Evolutionary conservation across 1,139 yeast species (phyloP), one percentile per base, ranked within the genome.

Genomic region (Pichia sp.): DNA sequence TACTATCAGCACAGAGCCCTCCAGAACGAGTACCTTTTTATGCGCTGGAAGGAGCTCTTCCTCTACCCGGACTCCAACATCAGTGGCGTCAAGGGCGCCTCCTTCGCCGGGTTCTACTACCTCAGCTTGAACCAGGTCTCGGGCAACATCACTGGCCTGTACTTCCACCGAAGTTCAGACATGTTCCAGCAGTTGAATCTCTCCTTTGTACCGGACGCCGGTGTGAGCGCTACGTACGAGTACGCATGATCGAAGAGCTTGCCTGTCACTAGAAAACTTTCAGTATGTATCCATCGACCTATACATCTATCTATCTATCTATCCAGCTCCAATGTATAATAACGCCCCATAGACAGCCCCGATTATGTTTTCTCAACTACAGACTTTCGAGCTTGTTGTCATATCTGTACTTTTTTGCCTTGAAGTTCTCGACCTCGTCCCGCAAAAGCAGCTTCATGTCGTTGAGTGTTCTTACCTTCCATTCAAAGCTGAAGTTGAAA

Each of bases 1-100:
- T 61, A 67, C 6, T 75, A 75, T 58, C 61, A 65, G 26, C 65
- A 71, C 54, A 2, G 45, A 1, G 72, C 72, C 45, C 57, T 73
- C 19, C 64, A 71, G 51, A 75, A 77, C 60, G 75, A 80, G 55
- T 81, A 76, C 64, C 72, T 90, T 6, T 92, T 84, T 67, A 92
- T 92, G 97, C 77, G 97, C 61, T 92, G 97, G 97, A 92, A 92
- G 70, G 98, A 92, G 68, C 82, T 84, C 64, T 90, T 89, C 65
- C 72, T 90, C 59, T 83, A 88, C 11, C 96, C 96, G 0, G 96
- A 90, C 70, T 83, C 90, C 23, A 72, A 81, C 52, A 74, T 85
- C n/a, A 81, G 79, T 60, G 79, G 75, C 57, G 80, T 86, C 36
- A 77, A 79, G 46, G 95, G 95, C 19, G 97, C 97, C 0, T 86